Base-by-base conservation (phyloP, 2,329 filamentous ascomycete species). In the Neonectria sp. region DNA sequence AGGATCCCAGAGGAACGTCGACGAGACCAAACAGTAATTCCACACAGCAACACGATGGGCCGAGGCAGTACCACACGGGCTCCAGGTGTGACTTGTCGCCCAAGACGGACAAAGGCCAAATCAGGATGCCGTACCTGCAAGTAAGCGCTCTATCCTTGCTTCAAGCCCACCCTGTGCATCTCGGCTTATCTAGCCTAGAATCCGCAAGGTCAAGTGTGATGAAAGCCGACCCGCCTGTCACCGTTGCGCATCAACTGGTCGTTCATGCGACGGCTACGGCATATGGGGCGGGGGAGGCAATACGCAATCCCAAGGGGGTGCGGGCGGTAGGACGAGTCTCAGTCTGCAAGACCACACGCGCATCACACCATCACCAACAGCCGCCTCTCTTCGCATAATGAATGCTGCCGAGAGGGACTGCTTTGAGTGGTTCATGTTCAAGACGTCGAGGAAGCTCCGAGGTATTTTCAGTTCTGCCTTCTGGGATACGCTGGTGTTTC, bases 401-500 rank as follows among this genome's bases (percentile, higher is more conserved):
- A 65, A 62, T 12, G n/a, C 56, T 3, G 33, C 33, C n/a, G 71
- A 74, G 43, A 61, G 53, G n/a, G 56, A 63, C 3, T 73, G 69
- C 48, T 70, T 75, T 59, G 69, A 72, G 58, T 75, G 73, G 71
- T 75, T 87, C 73, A 78, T 77, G 13, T 71, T 73, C 29, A 79
- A 79, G 24, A 84, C 80, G 4, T 73, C 72, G 0, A 69, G 71
- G 4, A 83, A 83, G 56, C 67, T 84, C 1, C 78, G 76, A 0
- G 81, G 81, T 0, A 72, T 76, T 3, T 84, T 82, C 60, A 68
- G 63, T n/a, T 81, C 79, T 1, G 68, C 58, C 1, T 83, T 84
- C 53, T 84, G 83, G 83, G 72, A 75, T 35, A 73, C 67, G 6
- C 74, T 83, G 12, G 68, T 84, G n/a, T 72, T 82, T 21, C 82